Conservation (phyloP, 2,329 filamentous ascomycete genomes). For the Cadophora sp. region DNA sequence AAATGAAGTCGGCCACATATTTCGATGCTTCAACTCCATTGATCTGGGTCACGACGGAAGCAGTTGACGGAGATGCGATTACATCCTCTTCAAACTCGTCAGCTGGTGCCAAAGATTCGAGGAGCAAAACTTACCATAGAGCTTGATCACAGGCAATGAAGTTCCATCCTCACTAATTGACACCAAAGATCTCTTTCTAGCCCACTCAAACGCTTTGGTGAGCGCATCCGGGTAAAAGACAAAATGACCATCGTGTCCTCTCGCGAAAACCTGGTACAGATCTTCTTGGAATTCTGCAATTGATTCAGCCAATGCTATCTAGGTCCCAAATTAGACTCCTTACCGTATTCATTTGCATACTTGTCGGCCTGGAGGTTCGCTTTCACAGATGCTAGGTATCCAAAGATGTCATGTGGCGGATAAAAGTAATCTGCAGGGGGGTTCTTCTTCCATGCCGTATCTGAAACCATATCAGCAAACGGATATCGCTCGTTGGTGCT, state of each 20-base stretch:
- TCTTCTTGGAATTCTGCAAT: constrained; percentile 45
- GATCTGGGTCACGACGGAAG: constrained; percentile 59
- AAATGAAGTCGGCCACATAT: constrained; percentile 54
- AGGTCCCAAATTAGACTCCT: background rate
- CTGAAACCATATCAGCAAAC: constrained; percentile 30
- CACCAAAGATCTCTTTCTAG: constrained; percentile 57
- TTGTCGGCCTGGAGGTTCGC: constrained; percentile 49
- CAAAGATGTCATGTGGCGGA: constrained; percentile 55
- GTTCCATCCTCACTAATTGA: constrained; percentile 67
- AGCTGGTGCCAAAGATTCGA: background rate
- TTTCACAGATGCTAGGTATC: constrained; percentile 52
- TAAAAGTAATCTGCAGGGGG: constrained; percentile 59
- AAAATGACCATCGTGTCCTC: constrained; percentile 71
- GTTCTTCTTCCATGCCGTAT: constrained; percentile 49
- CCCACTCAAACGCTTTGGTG: constrained; percentile 57
- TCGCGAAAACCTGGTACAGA: constrained; percentile 58
- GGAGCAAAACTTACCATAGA: constrained; percentile 48
- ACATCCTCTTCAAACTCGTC: constrained; percentile 49
- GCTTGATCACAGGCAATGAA: constrained; percentile 62
- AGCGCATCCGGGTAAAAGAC: constrained; percentile 60
- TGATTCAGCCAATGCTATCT: constrained; percentile 2
- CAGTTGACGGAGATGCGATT: constrained; percentile 48
- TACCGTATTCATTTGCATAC: constrained; percentile 56
- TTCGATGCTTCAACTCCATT: constrained; percentile 60
- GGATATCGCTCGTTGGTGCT: background rate